These are phyloP conservation scores for Ceratocystis lukuohia DNA, from an alignment of 2,329 filamentous ascomycete species.

Conservation along the genomic window DNA sequence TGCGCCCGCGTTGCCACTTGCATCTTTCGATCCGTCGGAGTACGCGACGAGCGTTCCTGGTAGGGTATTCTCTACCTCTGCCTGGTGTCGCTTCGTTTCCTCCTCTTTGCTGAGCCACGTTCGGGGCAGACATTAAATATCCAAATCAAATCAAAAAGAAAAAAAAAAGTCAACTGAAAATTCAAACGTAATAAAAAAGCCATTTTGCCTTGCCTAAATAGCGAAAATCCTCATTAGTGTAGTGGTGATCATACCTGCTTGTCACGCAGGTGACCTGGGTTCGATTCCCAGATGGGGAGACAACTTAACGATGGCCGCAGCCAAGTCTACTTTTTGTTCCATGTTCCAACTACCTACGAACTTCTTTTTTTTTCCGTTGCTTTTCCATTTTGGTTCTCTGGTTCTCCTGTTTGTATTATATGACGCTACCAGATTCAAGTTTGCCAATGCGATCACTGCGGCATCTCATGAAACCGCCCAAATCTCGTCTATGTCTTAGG, in stretches of 20 bases:
- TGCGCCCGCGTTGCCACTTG: no score
- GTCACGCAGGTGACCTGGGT: constrained; percentile 20
- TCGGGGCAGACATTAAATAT: no score
- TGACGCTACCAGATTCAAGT: not conserved
- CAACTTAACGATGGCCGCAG: rapidly evolving
- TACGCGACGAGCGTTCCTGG: no score
- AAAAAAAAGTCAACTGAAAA: no score
- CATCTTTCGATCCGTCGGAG: no score
- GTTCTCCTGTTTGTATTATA: not conserved
- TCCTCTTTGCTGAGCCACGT: no score
- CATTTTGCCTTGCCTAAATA: not conserved
- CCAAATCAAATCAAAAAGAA: no score
- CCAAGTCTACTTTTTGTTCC: not conserved
- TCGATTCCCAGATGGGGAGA: constrained; percentile 20
- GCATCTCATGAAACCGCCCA: not conserved
- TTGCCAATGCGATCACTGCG: not conserved
- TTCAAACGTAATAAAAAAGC: not conserved
- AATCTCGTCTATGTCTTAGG: constrained; percentile 1
- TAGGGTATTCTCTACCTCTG: no score
- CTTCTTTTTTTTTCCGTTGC: not conserved
- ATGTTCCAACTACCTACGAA: not conserved
- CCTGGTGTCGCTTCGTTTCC: no score
- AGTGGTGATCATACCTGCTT: constrained; percentile 20
- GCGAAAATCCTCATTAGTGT: constrained; percentile 17
- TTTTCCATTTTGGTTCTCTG: not conserved